Base-by-base conservation (phyloP, 495 filamentous ascomycete genomes). In the Echria macrotheca region DNA sequence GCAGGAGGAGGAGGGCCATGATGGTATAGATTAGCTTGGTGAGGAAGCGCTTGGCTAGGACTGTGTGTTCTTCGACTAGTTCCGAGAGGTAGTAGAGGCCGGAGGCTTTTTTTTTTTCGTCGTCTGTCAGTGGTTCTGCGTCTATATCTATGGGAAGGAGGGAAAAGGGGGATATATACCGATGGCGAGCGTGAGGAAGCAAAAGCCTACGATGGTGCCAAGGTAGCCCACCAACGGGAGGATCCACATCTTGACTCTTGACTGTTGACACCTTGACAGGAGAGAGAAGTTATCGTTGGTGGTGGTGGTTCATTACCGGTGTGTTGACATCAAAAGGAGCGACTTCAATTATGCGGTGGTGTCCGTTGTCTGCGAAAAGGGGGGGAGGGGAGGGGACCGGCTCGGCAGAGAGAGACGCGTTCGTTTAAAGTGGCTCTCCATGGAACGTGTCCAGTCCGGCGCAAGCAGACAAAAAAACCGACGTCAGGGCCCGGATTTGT, bases 71-170 rank as follows among this genome's bases (percentile, higher is more conserved):
- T 69, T 98, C 94, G 42, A 98, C 93, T 8, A 96, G 78, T 68
- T 98, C 93, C 1, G 93, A 96, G 39, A 98, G 86, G 65, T 98
- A 98, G 73, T 98, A 97, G 18, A 98, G 82, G 22, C 94, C 94
- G 18, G 89, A 95, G 26, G 93, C 93, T n/a, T n/a, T n/a, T n/a
- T n/a, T n/a, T n/a, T n/a, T n/a, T n/a, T n/a, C n/a, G n/a, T n/a
- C n/a, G n/a, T n/a, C n/a, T n/a, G n/a, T n/a, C n/a, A n/a, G n/a
- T n/a, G n/a, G n/a, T n/a, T n/a, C n/a, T n/a, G n/a, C n/a, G n/a
- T n/a, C n/a, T n/a, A n/a, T n/a, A n/a, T n/a, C n/a, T n/a, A n/a
- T n/a, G n/a, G n/a, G n/a, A n/a, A n/a, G n/a, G n/a, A n/a, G n/a
- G n/a, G n/a, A n/a, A n/a, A n/a, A n/a, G n/a, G n/a, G n/a, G n/a